Evolutionary conservation across 345 rosid species (phyloP).

Genomic region (Moricandia moricandioides): DNA sequence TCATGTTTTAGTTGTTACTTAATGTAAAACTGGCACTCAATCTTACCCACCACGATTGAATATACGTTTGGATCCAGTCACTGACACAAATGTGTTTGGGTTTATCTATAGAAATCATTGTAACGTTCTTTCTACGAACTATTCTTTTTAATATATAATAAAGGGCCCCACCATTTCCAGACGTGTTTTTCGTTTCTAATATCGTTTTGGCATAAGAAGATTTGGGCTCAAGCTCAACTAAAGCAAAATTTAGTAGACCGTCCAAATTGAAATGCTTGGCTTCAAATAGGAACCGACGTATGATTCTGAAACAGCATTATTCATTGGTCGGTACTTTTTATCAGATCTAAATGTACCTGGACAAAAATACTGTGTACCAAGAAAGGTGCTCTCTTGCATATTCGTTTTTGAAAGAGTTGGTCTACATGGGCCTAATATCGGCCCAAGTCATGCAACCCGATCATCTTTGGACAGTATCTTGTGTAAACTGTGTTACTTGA

Average conservation of each 20-base stretch:
- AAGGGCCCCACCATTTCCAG: too few relatives aligned
- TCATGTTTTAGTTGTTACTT: neutral
- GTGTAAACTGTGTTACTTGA: neutral
- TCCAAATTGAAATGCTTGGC: neutral
- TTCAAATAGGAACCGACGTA: neutral
- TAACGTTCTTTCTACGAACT: neutral
- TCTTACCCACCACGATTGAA: neutral
- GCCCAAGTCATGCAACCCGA: neutral
- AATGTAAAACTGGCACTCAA: neutral
- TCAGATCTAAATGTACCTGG: neutral
- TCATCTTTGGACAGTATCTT: neutral
- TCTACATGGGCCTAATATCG: neutral
- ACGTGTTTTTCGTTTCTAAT: neutral
- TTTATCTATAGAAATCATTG: neutral
- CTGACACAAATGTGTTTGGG: neutral
- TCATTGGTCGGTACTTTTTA: neutral
- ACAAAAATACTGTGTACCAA: neutral
- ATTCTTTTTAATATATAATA: too few relatives aligned
- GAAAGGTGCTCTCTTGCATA: neutral
- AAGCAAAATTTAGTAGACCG: neutral
- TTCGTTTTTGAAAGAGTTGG: neutral
- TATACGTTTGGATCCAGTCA: neutral
- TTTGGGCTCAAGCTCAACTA: neutral
- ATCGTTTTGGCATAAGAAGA: neutral
- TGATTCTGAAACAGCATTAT: neutral